Percentiles rank a stretch among this genome's conserved stretches.
phyloP scores from a whole-genome alignment of 2,329 filamentous ascomycete genomes.

The Penicillium concentricum region DNA sequence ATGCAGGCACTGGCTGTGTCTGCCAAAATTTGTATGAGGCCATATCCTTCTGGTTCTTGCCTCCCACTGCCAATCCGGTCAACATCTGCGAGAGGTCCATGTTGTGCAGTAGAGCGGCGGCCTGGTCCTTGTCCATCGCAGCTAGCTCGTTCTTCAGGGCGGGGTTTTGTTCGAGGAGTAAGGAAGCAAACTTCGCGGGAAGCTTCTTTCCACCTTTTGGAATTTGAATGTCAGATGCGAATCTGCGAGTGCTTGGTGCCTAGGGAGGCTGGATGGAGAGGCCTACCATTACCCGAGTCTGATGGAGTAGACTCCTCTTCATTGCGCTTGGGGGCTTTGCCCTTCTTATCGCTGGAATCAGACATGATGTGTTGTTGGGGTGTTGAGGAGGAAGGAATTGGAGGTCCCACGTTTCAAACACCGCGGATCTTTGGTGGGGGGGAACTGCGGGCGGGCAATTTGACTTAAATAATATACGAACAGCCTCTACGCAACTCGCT shows the following conservation, averaged over 20 bases:
- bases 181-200: constrained; percentile 37
- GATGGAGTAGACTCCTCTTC: constrained; percentile 9
- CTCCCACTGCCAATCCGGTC: constrained; percentile 63
- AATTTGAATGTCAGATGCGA: constrained; percentile 4
- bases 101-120: constrained; percentile 51
- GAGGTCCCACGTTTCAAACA: constrained; percentile 31
- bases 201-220: constrained; percentile 31
- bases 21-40: constrained; percentile 98
- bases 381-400: constrained; percentile 21
- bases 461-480: not conserved
- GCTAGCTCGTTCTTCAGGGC: constrained; percentile 72
- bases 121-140: constrained; percentile 64
- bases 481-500: not conserved
- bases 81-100: constrained; percentile 50
- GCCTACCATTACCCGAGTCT: constrained; percentile 8
- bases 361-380: constrained; percentile 28
- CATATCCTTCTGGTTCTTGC: constrained; percentile 95
- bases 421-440: constrained; percentile 20
- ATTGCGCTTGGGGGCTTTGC: constrained; percentile 30
- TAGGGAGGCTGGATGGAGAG: not conserved
- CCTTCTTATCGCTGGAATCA: constrained; percentile 35
- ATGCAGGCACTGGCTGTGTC: constrained; percentile 90
- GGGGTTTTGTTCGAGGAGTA: constrained; percentile 51
- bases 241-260: not conserved
- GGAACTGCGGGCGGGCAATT: not conserved